Evolutionary conservation across 176 grass and related monocot species (phyloP).

Genomic region (Ampelocalamus luodianensis): DNA sequence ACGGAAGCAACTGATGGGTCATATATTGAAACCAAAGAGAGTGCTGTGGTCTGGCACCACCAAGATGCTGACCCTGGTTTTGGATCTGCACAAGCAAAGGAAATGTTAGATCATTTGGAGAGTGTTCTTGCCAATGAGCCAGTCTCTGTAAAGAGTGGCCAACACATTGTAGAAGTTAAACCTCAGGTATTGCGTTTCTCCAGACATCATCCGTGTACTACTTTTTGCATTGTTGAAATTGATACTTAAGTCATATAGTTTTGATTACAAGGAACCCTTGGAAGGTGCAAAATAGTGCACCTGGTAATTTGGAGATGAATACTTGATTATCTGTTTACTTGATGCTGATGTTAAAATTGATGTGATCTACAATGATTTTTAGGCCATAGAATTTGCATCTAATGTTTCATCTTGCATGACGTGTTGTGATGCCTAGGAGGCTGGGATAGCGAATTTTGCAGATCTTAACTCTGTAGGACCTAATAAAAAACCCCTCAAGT

Average conservation of each 20-base stretch:
- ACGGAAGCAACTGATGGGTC: constrained; percentile 72
- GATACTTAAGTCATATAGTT: not conserved
- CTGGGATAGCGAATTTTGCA: not conserved
- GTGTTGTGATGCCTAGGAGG: not conserved
- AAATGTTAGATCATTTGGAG: constrained; percentile 51
- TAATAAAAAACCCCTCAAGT: not conserved
- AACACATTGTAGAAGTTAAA: constrained; percentile 54
- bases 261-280: not conserved
- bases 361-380: not conserved
- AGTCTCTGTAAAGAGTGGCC: constrained; percentile 52
- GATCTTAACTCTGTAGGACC: not conserved
- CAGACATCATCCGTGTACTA: not conserved
- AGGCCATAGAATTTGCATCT: not conserved
- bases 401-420: not conserved
- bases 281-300: constrained; percentile 18
- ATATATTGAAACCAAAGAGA: constrained; percentile 63
- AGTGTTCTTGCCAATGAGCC: constrained; percentile 44
- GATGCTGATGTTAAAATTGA: not conserved
- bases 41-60: constrained; percentile 69
- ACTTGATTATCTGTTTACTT: not conserved
- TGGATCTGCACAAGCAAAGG: constrained; percentile 54
- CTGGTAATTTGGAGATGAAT: not conserved
- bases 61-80: constrained; percentile 59
- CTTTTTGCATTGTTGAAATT: constrained; percentile 3
- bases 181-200: constrained; percentile 44